Conservation (phyloP, 441 rosid genomes). For the California macrophylla region DNA sequence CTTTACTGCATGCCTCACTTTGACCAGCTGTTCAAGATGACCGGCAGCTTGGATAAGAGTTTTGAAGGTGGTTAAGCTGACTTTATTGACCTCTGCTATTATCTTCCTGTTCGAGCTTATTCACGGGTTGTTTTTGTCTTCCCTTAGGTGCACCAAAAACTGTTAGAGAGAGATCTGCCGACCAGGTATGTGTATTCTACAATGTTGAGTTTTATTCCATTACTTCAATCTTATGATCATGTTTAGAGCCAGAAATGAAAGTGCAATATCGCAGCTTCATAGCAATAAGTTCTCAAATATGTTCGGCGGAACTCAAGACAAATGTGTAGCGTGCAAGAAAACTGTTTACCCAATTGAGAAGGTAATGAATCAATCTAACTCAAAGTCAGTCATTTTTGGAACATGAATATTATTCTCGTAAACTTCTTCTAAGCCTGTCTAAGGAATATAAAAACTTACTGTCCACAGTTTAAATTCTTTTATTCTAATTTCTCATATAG, state of each 20-base stretch:
- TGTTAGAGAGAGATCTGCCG: slow-evolving; percentile 42
- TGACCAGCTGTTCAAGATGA: slow-evolving; percentile 63
- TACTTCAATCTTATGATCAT: neutral
- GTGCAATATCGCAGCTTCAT: slow-evolving; percentile 26
- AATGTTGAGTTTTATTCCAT: neutral
- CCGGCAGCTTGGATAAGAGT: slow-evolving; percentile 68
- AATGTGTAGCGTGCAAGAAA: slow-evolving; percentile 62
- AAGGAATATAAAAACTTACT: neutral
- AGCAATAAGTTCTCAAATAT: slow-evolving; percentile 50
- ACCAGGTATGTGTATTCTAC: slow-evolving; percentile 33
- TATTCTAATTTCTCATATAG: neutral
- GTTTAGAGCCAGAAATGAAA: slow-evolving; percentile 8
- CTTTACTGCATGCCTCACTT: slow-evolving; percentile 75
- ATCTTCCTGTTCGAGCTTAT: slow-evolving; percentile 5
- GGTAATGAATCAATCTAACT: slow-evolving; percentile 25
- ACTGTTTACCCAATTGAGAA: slow-evolving; percentile 66
- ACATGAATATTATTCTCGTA: neutral
- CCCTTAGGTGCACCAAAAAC: slow-evolving; percentile 43
- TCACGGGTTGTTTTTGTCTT: neutral
- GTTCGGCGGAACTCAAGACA: slow-evolving; percentile 73
- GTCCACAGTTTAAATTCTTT: neutral
- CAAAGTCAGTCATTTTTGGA: neutral
- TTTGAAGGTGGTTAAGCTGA: slow-evolving; percentile 39
- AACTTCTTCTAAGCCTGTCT: neutral
- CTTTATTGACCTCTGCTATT: neutral